Evolutionary conservation across 164 flowering plant species (phyloP).

Genomic region (Hamamelis virginiana): DNA sequence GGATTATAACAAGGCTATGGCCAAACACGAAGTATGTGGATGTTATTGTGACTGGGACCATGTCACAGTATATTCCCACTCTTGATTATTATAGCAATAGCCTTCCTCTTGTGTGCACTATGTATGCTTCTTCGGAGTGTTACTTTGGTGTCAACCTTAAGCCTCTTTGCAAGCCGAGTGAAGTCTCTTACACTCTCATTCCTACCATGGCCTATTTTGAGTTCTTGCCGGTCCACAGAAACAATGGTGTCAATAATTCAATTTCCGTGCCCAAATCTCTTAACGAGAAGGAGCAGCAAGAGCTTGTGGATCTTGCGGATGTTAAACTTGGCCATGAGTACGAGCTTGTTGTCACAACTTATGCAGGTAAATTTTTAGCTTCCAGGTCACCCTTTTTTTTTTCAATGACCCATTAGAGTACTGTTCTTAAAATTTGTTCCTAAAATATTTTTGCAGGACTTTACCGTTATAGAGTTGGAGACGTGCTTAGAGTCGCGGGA

Average conservation of each 20-base stretch:
- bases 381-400: no score
- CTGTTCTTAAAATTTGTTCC: background rate
- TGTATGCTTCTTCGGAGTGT: constrained; percentile 97
- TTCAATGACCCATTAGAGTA: no score
- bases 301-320: constrained; percentile 77
- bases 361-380: constrained; percentile 73
- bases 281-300: constrained; percentile 65
- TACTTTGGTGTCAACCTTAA: constrained; percentile 87
- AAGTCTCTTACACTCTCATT: constrained; percentile 88
- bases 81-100: constrained; percentile 88
- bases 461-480: constrained; percentile 89
- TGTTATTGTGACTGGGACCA: constrained; percentile 95
- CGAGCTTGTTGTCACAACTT: constrained; percentile 96
- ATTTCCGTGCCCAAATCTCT: constrained; percentile 53
- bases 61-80: constrained; percentile 94
- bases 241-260: constrained; percentile 34
- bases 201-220: constrained; percentile 95
- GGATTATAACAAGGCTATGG: constrained; percentile 91
- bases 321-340: constrained; percentile 91
- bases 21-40: constrained; percentile 94
- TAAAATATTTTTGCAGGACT: constrained; percentile 56
- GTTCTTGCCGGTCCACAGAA: constrained; percentile 73
- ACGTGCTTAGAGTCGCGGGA: constrained; percentile 84
- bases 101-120: constrained; percentile 88
- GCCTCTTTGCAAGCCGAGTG: constrained; percentile 82